Conservation (phyloP, 1,284 basidiomycete species). For the Amylostereum areolatum region DNA sequence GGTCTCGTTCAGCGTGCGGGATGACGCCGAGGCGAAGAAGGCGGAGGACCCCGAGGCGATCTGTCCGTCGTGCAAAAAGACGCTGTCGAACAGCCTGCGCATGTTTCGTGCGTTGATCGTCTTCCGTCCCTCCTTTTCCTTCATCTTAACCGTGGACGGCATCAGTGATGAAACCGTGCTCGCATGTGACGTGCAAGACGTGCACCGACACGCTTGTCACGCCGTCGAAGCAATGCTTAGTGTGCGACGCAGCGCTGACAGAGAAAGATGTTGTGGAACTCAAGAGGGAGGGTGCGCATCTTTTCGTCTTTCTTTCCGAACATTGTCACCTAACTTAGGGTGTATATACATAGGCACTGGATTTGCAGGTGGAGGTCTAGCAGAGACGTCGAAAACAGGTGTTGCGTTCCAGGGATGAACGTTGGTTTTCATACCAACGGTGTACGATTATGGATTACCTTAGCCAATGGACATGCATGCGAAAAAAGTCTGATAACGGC, state of each 20-base stretch:
- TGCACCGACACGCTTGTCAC: conserved; percentile 80
- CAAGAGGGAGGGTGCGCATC: conserved; percentile 65
- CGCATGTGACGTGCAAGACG: conserved; percentile 82
- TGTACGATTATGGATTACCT: too few relatives aligned
- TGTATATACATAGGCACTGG: conserved; percentile 60
- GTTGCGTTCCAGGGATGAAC: conserved; percentile 70
- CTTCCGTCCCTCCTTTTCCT: not conserved
- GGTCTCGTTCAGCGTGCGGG: conserved; percentile 65
- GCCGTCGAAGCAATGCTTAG: conserved; percentile 71
- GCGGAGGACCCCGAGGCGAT: conserved; percentile 56
- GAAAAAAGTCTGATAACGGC: too few relatives aligned
- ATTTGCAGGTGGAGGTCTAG: conserved; percentile 84
- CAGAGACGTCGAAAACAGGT: conserved; percentile 73
- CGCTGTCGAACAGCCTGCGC: conserved; percentile 71
- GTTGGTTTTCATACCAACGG: too few relatives aligned
- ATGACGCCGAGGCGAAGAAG: conserved; percentile 31
- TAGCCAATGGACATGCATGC: too few relatives aligned
- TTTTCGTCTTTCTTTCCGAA: not conserved
- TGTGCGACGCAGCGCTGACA: conserved; percentile 63
- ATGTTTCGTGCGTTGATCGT: conserved; percentile 52
- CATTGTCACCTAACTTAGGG: conserved; percentile 2
- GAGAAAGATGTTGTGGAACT: conserved; percentile 72
- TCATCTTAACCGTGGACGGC: not conserved
- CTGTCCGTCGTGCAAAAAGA: conserved; percentile 87
- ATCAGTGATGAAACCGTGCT: conserved; percentile 71